Conservation (phyloP, 768 basidiomycete species). For the Suillus discolor region DNA sequence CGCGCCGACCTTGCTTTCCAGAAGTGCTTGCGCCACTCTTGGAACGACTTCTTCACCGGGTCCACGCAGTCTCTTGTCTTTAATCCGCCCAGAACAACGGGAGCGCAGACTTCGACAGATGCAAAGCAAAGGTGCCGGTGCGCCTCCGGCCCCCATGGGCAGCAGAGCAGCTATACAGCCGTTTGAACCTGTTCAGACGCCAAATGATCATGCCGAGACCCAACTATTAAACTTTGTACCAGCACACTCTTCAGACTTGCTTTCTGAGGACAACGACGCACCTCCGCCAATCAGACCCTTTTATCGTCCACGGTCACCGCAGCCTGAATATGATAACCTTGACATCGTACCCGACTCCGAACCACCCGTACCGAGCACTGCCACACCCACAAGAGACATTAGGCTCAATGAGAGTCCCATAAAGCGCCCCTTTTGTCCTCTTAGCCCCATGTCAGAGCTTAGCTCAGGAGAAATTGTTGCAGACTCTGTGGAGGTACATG, state of each 20-base stretch:
- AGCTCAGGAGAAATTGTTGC: constrained; percentile 31
- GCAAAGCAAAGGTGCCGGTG: neutral
- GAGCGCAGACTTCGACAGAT: neutral
- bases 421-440: constrained; percentile 20
- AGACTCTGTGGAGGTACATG: constrained; percentile 30
- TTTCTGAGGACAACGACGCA: neutral
- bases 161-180: neutral
- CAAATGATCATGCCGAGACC: constrained; percentile 14
- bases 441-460: constrained; percentile 25
- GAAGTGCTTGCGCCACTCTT: constrained; percentile 1
- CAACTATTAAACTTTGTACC: constrained; percentile 24
- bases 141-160: neutral
- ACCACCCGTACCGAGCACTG: constrained; percentile 35
- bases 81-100: constrained; percentile 7
- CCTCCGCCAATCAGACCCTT: neutral
- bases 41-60: neutral
- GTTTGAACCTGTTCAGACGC: constrained; percentile 14
- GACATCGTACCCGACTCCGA: constrained; percentile 71
- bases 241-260: constrained; percentile 16
- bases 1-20: neutral
- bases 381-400: constrained; percentile 14
- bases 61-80: neutral
- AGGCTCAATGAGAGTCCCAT: constrained; percentile 14
- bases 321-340: constrained; percentile 32
- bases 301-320: neutral